phyloP scores from a whole-genome alignment of 2,329 filamentous ascomycete species.

The Celoporthe dispersa region DNA sequence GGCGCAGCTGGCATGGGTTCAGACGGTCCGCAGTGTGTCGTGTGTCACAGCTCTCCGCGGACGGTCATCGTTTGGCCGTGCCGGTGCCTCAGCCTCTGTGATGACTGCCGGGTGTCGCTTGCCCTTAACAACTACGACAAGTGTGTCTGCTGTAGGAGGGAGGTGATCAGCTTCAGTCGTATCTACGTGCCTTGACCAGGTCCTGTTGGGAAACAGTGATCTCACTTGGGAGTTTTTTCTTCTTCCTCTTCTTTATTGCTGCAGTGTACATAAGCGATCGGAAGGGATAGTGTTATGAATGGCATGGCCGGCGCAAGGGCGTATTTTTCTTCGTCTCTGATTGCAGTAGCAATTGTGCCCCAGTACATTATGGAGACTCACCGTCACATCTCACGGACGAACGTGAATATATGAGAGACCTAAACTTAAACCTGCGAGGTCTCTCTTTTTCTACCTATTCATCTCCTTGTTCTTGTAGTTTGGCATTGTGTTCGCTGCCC shows the following conservation, averaged over 20 bases:
- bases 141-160: constrained; percentile 90
- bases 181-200: constrained; percentile 77
- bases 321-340: constrained; percentile 9
- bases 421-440: constrained; percentile 1
- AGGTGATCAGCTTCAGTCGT: constrained; percentile 86
- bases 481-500: not conserved
- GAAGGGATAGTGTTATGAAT: constrained; percentile 15
- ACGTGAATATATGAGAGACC: constrained; percentile 2
- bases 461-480: constrained; percentile 2
- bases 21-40: constrained; percentile 83
- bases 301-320: constrained; percentile 23
- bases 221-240: not conserved
- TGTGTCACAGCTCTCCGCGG: constrained; percentile 84
- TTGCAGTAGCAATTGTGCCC: not conserved
- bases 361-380: constrained; percentile 3
- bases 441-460: constrained; percentile 15
- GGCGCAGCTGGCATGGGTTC: constrained; percentile 74
- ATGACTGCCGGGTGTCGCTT: constrained; percentile 90
- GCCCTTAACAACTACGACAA: constrained; percentile 98
- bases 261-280: constrained; percentile 23
- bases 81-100: constrained; percentile 89
- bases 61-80: constrained; percentile 97
- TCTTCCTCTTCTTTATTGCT: not conserved
- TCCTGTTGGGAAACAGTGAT: not conserved
- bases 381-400: not conserved